Base-by-base conservation (phyloP, 2,329 filamentous ascomycete species). In the Penicillium sp. region DNA sequence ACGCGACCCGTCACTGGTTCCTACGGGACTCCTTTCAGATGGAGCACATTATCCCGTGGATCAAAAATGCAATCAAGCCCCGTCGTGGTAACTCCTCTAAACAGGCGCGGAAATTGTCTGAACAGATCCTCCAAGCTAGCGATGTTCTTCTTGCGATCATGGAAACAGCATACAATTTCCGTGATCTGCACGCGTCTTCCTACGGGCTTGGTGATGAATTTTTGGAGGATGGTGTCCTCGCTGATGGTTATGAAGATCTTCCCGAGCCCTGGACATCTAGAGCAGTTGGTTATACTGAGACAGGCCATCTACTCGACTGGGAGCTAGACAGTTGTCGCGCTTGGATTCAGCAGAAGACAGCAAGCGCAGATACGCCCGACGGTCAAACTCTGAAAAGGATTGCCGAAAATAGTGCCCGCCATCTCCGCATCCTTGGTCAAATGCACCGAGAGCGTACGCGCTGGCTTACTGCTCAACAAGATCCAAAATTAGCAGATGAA, bases 221-320 rank as follows among this genome's bases (percentile, higher is more conserved):
- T 49, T 73, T 94, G 29, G 79, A 85, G 47, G 78, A 87, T 60
- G 87, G 88, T 6, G 82, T 90, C 23, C 73, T 90, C 9, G 75
- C 77, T 2, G 76, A 81, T 15, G 83, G 84, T 43, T 92, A 91
- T 67, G 81, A 86, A 20, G 84, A 81, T 11, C 79, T 97, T 8
- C 84, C 88, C 0, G 86, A 90, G 56, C 89, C 92, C 43, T 99
- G 94, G 94, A 97, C 92, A 0, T 92, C 90, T 15, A 85, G 72
- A 42, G 62, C 57, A 41, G 67, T 74, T 44, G 69, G 69, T 27
- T 77, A 74, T 51, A 59, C 65, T 31, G 73, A 76, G 61, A 72
- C 69, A 6, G 67, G 71, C 9, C 66, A 73, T 53, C 59, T 77
- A n/a, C 63, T 77, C 43, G 71, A 76, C 48, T 63, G 74, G 46